Conservation (phyloP, 352 stramenopile species). For the Phytopythium cucurbitacearum region DNA sequence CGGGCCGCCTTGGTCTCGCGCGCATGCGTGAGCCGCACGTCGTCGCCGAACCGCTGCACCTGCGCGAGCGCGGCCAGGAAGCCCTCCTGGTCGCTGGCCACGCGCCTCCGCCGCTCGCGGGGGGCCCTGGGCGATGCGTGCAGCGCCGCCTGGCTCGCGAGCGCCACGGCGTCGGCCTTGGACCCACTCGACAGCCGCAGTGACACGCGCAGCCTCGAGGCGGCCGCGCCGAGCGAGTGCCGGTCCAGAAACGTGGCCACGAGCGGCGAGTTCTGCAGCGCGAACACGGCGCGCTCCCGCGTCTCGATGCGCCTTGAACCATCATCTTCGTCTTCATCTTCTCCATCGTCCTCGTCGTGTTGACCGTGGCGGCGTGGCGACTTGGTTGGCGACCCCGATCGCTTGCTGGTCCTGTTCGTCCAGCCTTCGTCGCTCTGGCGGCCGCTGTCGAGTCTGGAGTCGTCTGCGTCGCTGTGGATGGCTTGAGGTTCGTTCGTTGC, state of each 20-base stretch:
- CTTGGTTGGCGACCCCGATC: too few species aligned
- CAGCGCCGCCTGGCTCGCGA: slow-evolving; percentile 32
- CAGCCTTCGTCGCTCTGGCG: too few species aligned
- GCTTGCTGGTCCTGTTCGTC: too few species aligned
- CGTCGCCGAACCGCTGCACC: slow-evolving; percentile 52
- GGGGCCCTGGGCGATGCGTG: slow-evolving; percentile 25
- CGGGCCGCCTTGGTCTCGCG: slow-evolving; percentile 35
- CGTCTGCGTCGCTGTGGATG: not conserved
- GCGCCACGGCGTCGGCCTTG: too few species aligned
- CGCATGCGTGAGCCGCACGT: slow-evolving; percentile 38
- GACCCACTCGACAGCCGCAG: slow-evolving; percentile 46
- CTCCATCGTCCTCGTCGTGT: not conserved
- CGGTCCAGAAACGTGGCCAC: slow-evolving; percentile 48
- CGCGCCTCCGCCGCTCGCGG: slow-evolving; percentile 29
- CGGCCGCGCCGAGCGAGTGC: slow-evolving; percentile 48
- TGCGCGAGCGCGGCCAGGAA: slow-evolving; percentile 47
- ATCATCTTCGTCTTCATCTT: slow-evolving; percentile 16
- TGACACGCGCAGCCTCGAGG: slow-evolving; percentile 40
- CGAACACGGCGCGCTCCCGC: slow-evolving; percentile 44
- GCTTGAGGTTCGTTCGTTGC: not conserved
- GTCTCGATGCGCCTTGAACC: slow-evolving; percentile 27
- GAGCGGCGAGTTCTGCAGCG: slow-evolving; percentile 66
- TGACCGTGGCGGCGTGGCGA: too few species aligned
- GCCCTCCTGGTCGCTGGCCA: slow-evolving; percentile 36
- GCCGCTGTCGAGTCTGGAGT: not conserved